A percentile compares a stretch with the other conserved stretches of the same genome.
Conservation (phyloP, 2,329 filamentous ascomycete genomes). For the Aureobasidium pullulans region DNA sequence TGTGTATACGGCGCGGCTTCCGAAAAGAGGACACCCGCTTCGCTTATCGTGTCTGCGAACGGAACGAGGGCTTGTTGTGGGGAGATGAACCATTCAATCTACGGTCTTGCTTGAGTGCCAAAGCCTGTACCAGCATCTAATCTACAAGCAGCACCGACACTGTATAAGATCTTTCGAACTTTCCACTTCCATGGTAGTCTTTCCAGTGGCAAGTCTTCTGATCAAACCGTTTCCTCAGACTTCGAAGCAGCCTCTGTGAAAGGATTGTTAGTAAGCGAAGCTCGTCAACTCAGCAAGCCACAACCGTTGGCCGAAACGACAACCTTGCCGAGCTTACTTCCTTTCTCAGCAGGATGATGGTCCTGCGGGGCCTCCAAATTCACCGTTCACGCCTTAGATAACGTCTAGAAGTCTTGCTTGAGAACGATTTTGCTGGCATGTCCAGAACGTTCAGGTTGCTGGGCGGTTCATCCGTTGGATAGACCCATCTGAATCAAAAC, state of each 20-base stretch:
- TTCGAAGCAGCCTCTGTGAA: no score
- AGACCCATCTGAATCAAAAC: not conserved
- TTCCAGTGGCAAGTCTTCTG: no score
- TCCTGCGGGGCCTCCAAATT: not conserved
- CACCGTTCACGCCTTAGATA: not conserved
- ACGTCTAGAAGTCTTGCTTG: not conserved
- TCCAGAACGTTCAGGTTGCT: not conserved
- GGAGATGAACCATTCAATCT: not conserved
- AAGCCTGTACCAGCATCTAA: not conserved
- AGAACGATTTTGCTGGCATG: not conserved
- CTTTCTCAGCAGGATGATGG: not conserved
- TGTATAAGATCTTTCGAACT: no score
- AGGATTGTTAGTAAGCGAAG: not conserved
- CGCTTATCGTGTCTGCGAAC: not conserved
- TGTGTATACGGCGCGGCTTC: not conserved
- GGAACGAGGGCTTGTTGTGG: not conserved
- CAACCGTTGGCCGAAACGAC: not conserved
- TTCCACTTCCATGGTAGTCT: no score
- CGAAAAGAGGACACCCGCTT: not conserved
- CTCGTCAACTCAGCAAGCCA: constrained; percentile 1
- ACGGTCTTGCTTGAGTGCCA: not conserved
- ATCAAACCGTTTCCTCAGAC: not conserved
- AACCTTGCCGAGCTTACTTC: not conserved
- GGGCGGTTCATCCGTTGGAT: not conserved
- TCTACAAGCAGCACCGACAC: no score